Evolutionary conservation across 306 rosid genomes (phyloP).

Genomic region (Ormosia emarginata): DNA sequence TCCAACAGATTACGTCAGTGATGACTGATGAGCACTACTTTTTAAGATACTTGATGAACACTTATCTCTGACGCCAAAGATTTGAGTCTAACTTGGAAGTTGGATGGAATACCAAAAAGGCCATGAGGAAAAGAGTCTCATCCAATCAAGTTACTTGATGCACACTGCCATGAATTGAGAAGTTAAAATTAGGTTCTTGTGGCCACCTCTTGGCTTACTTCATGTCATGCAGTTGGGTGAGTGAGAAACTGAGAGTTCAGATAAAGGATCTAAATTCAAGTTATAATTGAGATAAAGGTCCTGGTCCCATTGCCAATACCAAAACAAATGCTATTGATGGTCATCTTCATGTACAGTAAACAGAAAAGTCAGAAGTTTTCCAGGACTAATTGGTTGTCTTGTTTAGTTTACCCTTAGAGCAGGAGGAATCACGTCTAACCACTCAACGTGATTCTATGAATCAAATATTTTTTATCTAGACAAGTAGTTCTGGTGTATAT

Average conservation of each 20-base stretch:
- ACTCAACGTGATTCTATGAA: background rate
- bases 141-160: conserved; percentile 14
- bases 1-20: conserved; percentile 8
- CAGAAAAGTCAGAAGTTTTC: background rate
- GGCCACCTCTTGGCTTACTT: background rate
- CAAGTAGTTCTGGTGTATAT: background rate
- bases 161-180: background rate
- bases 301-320: background rate
- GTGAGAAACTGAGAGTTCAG: background rate
- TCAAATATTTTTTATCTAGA: background rate
- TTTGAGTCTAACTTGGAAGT: conserved; percentile 29
- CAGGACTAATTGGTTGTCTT: background rate
- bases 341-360: background rate
- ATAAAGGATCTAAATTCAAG: background rate
- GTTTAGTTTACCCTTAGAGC: background rate
- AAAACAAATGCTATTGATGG: background rate
- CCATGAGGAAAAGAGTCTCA: background rate
- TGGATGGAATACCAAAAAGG: background rate
- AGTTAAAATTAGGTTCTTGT: background rate
- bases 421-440: background rate
- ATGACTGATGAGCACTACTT: conserved; percentile 15
- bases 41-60: conserved; percentile 13
- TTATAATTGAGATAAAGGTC: background rate
- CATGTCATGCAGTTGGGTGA: background rate
- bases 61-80: conserved; percentile 30